Evolutionary conservation across 2,329 filamentous ascomycete species (phyloP), one percentile per base, ranked within the genome.

Genomic region (Aspergillus uvarum): DNA sequence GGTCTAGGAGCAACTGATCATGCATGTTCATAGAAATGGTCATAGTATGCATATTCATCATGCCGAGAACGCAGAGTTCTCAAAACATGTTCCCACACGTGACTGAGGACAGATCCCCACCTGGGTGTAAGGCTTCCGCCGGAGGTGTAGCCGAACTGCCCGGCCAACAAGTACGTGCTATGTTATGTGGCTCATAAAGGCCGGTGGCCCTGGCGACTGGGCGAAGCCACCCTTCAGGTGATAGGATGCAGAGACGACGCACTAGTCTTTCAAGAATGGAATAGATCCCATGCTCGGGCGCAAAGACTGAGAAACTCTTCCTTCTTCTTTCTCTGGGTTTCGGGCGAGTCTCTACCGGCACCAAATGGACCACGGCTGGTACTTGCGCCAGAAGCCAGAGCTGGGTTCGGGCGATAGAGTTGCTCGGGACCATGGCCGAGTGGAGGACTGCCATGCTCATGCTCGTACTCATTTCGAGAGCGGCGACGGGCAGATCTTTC

Each of bases 281-380:
- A 96, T 29, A 99, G 78, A 79, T 99, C 95, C 95, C 95, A 99
- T 8, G 95, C 95, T 70, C 91, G 84, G 67, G 91, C 87, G 74
- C 94, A 97, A 53, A 98, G 80, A 58, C 85, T 82, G 65, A 99
- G 81, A 72, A 99, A 99, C 74, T 96, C 92, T 48, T 96, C 92
- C 73, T 92, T 92, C 86, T 98, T 98, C 71, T 85, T 88, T 68
- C 86, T 84, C 74, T 91, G 89, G 5, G 88, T 91, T 68, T 95
- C 92, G 7, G 91, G 92, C 66, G 87, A 93, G 71, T 95, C 92
- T 62, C 91, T 83, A 42, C 90, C 91, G 58, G 90, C 89, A 38
- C 90, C 90, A 69, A 95, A 95, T 1, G 90, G 90, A 7, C 90
- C 88, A 58, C 84, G 74, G 3, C 84, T 56, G n/a, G 70, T 42